These are phyloP conservation scores for Pyrenochaeta sp. DNA, from an alignment of 2,329 filamentous ascomycete species.

Conservation along the genomic window DNA sequence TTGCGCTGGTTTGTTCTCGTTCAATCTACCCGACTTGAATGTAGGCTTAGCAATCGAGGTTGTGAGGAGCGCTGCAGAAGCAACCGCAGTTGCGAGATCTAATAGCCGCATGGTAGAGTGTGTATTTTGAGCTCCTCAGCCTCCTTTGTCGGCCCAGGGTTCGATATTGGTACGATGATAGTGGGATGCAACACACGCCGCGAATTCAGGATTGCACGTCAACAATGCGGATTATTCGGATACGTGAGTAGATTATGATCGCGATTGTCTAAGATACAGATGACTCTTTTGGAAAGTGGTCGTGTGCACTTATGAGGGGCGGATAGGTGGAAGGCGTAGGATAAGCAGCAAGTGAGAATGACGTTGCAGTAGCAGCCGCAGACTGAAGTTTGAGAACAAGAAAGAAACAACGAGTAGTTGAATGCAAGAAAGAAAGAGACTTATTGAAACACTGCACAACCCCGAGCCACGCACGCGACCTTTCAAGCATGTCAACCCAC, in stretches of 20 bases:
- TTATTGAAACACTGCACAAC: too few species aligned
- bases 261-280: too few species aligned
- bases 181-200: neutral
- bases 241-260: too few species aligned
- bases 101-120: conserved; percentile 36
- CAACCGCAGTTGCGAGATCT: conserved; percentile 29
- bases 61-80: conserved; percentile 27
- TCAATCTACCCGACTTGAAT: conserved; percentile 1
- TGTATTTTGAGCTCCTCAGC: neutral
- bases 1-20: neutral
- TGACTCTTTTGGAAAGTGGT: too few species aligned
- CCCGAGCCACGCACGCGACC: too few species aligned
- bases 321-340: too few species aligned
- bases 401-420: too few species aligned
- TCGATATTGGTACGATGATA: neutral
- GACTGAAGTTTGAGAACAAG: too few species aligned
- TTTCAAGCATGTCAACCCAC: neutral
- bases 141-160: neutral
- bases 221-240: neutral
- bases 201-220: neutral
- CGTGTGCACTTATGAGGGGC: too few species aligned
- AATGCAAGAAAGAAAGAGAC: too few species aligned
- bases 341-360: too few species aligned
- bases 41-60: conserved; percentile 31
- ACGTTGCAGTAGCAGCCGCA: too few species aligned